Conservation (phyloP, 805 yeast species). For the Wickerhamiella azyma region DNA sequence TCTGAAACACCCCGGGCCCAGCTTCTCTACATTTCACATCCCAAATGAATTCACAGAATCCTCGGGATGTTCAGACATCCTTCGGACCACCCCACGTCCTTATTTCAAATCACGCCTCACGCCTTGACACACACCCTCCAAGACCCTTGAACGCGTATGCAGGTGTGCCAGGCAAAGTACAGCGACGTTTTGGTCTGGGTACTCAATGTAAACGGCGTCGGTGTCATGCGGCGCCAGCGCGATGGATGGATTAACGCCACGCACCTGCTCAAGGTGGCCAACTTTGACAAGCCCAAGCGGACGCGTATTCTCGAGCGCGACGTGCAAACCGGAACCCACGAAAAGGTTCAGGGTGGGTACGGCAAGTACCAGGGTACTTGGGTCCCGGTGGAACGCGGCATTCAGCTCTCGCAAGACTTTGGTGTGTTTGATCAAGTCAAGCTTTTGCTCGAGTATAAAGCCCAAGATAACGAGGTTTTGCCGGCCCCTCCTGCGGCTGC, state of each 20-base stretch:
- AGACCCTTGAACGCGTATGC: conserved; percentile 9
- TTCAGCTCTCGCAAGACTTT: conserved; percentile 48
- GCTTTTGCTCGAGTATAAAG: conserved; percentile 51
- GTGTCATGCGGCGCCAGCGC: conserved; percentile 74
- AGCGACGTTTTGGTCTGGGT: conserved; percentile 35
- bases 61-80: too few relatives aligned
- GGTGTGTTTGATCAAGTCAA: conserved; percentile 47
- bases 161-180: conserved; percentile 31
- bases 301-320: conserved; percentile 85
- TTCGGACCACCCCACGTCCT: too few relatives aligned
- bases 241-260: conserved; percentile 98
- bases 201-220: conserved; percentile 51
- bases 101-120: not conserved
- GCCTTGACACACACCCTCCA: too few relatives aligned
- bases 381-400: conserved; percentile 76
- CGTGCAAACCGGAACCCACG: conserved; percentile 81
- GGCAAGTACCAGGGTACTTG: conserved; percentile 90
- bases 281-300: conserved; percentile 86
- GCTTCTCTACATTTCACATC: too few relatives aligned
- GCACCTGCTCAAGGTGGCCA: conserved; percentile 83
- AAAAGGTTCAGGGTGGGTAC: conserved; percentile 93
- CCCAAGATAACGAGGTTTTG: conserved; percentile 35
- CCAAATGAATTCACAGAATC: too few relatives aligned
- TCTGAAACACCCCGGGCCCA: too few relatives aligned
- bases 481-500: conserved; percentile 42